Conservation (phyloP, 768 basidiomycete genomes). For the Mycena capillaripes region DNA sequence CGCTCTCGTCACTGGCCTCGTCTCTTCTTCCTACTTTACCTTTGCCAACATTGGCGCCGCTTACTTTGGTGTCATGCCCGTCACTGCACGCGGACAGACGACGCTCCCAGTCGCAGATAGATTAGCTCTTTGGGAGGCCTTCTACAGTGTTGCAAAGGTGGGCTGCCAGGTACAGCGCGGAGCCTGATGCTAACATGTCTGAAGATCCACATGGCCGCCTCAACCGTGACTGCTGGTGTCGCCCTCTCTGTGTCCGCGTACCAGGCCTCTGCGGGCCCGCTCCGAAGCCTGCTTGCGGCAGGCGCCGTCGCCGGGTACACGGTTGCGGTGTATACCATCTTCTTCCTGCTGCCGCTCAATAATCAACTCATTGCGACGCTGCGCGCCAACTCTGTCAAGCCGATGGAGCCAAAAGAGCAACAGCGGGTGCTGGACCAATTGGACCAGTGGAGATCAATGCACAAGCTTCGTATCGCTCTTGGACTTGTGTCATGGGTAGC, state of each 20-base stretch:
- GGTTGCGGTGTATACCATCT: neutral
- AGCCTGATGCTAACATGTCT: no score
- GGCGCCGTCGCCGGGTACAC: slow-evolving; percentile 1
- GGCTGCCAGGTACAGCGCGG: neutral
- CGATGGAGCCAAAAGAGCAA: slow-evolving; percentile 8
- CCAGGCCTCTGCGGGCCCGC: neutral
- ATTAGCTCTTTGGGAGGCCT: slow-evolving; percentile 5
- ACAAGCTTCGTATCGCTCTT: slow-evolving; percentile 1
- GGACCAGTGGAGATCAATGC: slow-evolving; percentile 16
- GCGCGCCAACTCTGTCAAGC: neutral
- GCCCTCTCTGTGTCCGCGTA: neutral
- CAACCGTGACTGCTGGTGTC: neutral
- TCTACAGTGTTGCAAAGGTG: slow-evolving; percentile 7
- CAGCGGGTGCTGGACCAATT: neutral
- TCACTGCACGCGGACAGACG: neutral
- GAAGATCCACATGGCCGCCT: slow-evolving; percentile 4
- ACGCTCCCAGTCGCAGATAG: slow-evolving; percentile 3
- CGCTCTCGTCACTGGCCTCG: slow-evolving; percentile 3
- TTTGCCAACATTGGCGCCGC: slow-evolving; percentile 13
- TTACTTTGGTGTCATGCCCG: slow-evolving; percentile 15
- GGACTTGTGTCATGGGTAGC: neutral
- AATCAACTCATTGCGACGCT: neutral
- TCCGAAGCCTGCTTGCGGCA: neutral
- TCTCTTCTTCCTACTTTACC: slow-evolving; percentile 9
- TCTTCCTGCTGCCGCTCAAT: slow-evolving; percentile 12